Evolutionary conservation across 805 yeast species (phyloP), one percentile per base, ranked within the genome.

Genomic region (Candida orba): DNA sequence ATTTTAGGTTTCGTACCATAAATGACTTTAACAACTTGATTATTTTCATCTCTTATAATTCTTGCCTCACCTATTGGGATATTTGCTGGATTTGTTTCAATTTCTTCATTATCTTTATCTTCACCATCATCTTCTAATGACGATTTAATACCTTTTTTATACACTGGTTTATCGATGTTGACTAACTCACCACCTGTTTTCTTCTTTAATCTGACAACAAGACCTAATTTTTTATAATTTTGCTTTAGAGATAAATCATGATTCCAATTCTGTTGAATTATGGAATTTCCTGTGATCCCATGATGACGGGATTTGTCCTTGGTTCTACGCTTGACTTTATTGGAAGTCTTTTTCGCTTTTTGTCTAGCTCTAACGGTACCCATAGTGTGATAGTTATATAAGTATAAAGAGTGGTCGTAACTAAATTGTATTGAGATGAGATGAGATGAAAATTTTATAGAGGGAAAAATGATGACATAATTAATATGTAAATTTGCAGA

Each of bases 231-330:
- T 54, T 81, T 81, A 66, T 93, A 91, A 63, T 93, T 93, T 60
- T 93, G 98, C 41, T 79, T 73, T 47, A 90, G 67, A 0, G 98
- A 90, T 44, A 82, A 70, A 12, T 76, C 74, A 46, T 79, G 75
- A 64, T 93, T 96, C 99, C 99, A 93, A 62, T 89, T 76, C 30
- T 79, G 85, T 5, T 88, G 95, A 49, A 93, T 84, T 49, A 93
- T 76, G 2, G 95, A 85, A 58, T 88, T 87, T 0, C 85, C 72
- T 39, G 72, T 72, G 29, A 85, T 77, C 48, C 79, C 79, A 46
- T 81, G 68, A 52, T 81, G 73, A 59, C 84, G 75, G 53, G 79
- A 81, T 55, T 75, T 79, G 57, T 84, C 90, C 60, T 87, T 87
- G 39, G 60, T 62, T 51, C 80, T 73, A 62, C 93, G 75, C 27